Evolutionary conservation across 306 rosid species (phyloP).

Genomic region (Leucaena leucocephala): DNA sequence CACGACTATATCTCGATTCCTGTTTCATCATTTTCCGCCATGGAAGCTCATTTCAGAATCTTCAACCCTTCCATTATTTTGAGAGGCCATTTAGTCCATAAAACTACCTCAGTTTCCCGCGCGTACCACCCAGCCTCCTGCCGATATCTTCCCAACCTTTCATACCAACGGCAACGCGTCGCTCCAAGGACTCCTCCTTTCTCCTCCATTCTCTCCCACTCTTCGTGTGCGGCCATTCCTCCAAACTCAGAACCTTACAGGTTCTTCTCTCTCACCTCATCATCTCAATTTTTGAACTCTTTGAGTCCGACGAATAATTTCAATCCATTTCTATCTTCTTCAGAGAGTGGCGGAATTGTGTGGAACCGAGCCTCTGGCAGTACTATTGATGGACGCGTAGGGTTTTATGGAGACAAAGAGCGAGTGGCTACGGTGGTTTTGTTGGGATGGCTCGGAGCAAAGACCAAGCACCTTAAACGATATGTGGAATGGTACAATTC

Average conservation of each 20-base stretch:
- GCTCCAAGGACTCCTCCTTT: constrained; percentile 17
- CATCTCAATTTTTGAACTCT: constrained; percentile 38
- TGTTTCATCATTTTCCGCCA: constrained; percentile 29
- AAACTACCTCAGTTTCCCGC: constrained; percentile 30
- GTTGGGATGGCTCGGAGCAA: constrained; percentile 88
- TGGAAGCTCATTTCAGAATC: constrained; percentile 59
- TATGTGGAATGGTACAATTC: constrained; percentile 89
- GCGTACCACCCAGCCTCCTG: constrained; percentile 18
- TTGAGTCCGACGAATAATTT: constrained; percentile 21
- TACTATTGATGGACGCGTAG: constrained; percentile 27
- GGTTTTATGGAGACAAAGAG: constrained; percentile 28
- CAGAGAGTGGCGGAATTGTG: constrained; percentile 33
- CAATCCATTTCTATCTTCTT: constrained; percentile 35
- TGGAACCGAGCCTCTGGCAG: constrained; percentile 58
- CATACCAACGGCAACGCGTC: constrained; percentile 6
- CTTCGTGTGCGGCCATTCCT: constrained; percentile 43
- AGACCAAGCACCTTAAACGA: constrained; percentile 71
- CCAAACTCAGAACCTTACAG: constrained; percentile 36
- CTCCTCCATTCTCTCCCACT: constrained; percentile 40
- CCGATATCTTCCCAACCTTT: constrained; percentile 12
- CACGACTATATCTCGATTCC: constrained; percentile 1
- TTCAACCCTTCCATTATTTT: constrained; percentile 49
- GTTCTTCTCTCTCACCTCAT: constrained; percentile 50
- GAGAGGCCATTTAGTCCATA: constrained; percentile 46
- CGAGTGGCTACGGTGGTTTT: constrained; percentile 63